Conservation (phyloP, 176 grass and related monocot genomes). For the Bromus sterilis region DNA sequence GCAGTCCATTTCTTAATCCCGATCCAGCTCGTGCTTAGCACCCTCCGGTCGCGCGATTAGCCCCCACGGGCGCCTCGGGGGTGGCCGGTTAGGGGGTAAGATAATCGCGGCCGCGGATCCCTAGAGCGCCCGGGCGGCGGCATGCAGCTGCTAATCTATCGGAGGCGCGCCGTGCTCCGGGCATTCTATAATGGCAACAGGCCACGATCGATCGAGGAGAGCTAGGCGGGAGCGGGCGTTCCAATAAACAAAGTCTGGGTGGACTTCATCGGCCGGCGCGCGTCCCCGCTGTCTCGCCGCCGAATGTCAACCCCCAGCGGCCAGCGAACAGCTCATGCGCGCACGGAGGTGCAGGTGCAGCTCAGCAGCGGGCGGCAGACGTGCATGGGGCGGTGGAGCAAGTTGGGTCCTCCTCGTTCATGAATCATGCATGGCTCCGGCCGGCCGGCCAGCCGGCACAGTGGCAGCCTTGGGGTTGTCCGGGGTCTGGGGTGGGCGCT, state of each 20-base stretch:
- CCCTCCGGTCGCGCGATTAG: slow-evolving; percentile 8
- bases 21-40: not conserved
- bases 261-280: slow-evolving; percentile 19
- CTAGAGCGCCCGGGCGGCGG: slow-evolving; percentile 16
- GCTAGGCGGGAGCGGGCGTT: not conserved
- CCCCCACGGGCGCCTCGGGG: not conserved
- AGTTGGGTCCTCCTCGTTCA: slow-evolving; percentile 4
- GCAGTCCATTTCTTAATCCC: not conserved
- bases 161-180: not conserved
- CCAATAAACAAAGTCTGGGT: slow-evolving; percentile 17
- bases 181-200: slow-evolving; percentile 22
- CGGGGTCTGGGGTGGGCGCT: not conserved
- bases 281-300: slow-evolving; percentile 20
- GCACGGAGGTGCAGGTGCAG: slow-evolving; percentile 2
- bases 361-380: slow-evolving; percentile 16
- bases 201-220: not conserved
- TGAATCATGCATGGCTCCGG: not conserved
- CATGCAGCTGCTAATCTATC: not conserved
- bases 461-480: slow-evolving; percentile 15
- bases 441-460: slow-evolving; percentile 7
- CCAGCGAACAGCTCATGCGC: not conserved
- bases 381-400: slow-evolving; percentile 48
- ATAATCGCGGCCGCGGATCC: slow-evolving; percentile 35
- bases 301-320: slow-evolving; percentile 25
- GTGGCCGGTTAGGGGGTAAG: not conserved